Conservation (phyloP, 73 alveolate genomes). For the Blepharisma japonicum region DNA sequence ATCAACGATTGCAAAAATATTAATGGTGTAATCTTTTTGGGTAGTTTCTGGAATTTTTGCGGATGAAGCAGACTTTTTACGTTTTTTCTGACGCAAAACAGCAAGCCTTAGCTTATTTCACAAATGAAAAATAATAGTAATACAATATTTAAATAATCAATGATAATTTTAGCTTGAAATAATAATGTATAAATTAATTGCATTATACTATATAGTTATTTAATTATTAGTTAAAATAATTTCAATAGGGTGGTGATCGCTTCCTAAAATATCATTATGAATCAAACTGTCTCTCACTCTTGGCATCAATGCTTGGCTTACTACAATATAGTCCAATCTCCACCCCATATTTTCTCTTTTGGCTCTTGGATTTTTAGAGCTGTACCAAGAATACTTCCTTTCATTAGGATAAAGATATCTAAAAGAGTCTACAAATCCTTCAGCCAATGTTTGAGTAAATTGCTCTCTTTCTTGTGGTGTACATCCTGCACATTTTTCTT, state of each 20-base stretch:
- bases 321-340: slow-evolving; percentile 89
- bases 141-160: too few species aligned
- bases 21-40: too few species aligned
- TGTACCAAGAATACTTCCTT: slow-evolving; percentile 76
- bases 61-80: too few species aligned
- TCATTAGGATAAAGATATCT: slow-evolving; percentile 79
- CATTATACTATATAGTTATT: neutral
- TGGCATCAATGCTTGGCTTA: slow-evolving; percentile 41
- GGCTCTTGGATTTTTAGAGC: slow-evolving; percentile 54
- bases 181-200: too few species aligned
- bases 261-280: slow-evolving; percentile 55
- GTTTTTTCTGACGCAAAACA: too few species aligned
- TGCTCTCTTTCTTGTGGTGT: slow-evolving; percentile 77
- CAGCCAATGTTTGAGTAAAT: slow-evolving; percentile 52
- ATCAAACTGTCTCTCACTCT: slow-evolving; percentile 61
- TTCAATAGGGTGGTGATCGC: slow-evolving; percentile 80
- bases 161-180: too few species aligned
- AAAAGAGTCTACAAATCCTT: slow-evolving; percentile 84
- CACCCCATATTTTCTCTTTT: slow-evolving; percentile 87
- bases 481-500: slow-evolving; percentile 81
- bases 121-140: too few species aligned
- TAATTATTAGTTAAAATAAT: neutral
- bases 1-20: too few species aligned
- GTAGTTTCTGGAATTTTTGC: too few species aligned
- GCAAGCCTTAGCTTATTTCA: too few species aligned